A percentile compares a stretch with the other conserved stretches of the same genome.
Conservation (phyloP, 2,329 filamentous ascomycete genomes). For the Coniochaeta ligniaria region DNA sequence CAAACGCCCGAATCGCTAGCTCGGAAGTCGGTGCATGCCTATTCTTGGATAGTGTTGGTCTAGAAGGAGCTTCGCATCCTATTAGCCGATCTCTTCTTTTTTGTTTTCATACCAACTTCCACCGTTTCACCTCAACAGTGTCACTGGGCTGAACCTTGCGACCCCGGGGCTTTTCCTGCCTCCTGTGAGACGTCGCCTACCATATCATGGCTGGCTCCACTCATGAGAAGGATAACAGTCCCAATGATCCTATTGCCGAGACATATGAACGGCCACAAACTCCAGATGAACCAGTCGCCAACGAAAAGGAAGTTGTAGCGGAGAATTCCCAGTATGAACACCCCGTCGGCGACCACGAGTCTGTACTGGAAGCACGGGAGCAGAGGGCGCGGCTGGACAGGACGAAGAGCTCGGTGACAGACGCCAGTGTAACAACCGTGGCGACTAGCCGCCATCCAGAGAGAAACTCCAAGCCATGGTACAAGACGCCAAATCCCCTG, state of each 20-base stretch:
- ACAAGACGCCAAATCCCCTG: conserved; percentile 54
- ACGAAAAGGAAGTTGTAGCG: conserved; percentile 10
- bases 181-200: neutral
- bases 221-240: conserved; percentile 10
- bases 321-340: conserved; percentile 2
- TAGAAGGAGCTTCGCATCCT: neutral
- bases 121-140: neutral
- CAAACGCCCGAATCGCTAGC: neutral
- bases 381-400: conserved; percentile 27
- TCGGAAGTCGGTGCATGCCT: neutral
- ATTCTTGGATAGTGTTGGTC: neutral
- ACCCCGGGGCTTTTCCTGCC: neutral
- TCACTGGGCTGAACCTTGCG: neutral
- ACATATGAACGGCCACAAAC: conserved; percentile 6
- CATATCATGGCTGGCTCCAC: conserved; percentile 2
- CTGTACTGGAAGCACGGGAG: conserved; percentile 14
- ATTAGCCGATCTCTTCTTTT: neutral
- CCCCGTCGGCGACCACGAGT: conserved; percentile 7
- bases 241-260: conserved; percentile 13
- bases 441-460: conserved; percentile 25
- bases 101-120: neutral
- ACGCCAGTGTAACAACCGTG: conserved; percentile 40
- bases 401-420: conserved; percentile 47
- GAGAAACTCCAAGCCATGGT: conserved; percentile 49
- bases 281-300: conserved; percentile 8